Evolutionary conservation across 176 grass and related monocot species (phyloP), one percentile per base, ranked within the genome.

Genomic region (Oropetium thomaeum): DNA sequence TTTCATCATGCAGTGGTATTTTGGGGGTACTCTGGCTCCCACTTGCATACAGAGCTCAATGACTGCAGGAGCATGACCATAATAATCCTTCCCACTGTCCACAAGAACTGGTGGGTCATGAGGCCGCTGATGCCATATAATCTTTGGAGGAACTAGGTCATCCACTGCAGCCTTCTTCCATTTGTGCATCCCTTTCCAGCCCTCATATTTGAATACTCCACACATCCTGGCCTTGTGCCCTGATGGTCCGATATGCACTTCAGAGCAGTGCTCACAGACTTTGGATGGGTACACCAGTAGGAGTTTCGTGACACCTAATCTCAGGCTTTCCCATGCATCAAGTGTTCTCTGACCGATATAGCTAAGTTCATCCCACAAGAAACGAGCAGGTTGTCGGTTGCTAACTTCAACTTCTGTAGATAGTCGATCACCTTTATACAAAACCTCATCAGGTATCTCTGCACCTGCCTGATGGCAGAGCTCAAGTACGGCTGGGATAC

Each of bases 401-500:
- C 67, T 59, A 25, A 37, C 79, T 45, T 51, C 5, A 14, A 43
- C 26, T 40, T 33, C 43, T 30, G 25, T 37, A 58, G 61, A 76
- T 30, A 67, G 11, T 12, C 34, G 39, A 30, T 66, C 67, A 52
- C 40, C 22, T 67, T 15, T 41, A 20, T 87, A 48, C 17, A 82
- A 20, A 65, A 78, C 26, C 42, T 32, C 79, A 61, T 89, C 83
- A 25, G 83, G 78, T 71, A 93, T 54, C 7, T 77, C 74, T 31
- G 79, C 95, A 51, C 95, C 95, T 49, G 95, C 88, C 59, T 98
- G 91, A 87, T 89, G 75, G 66, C 95, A 98, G 40, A 98, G 81
- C 83, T 98, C 91, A 3, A 92, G 61, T 43, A 94, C 75, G 76
- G 89, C 90, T 68, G 95, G 91, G n/a, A 94, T 57, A 3, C 79